Percentiles rank a stretch among this genome's conserved stretches.
These are phyloP conservation scores for Penicillium sp. DNA, from an alignment of 2,329 filamentous ascomycete species.

Conservation along the genomic window DNA sequence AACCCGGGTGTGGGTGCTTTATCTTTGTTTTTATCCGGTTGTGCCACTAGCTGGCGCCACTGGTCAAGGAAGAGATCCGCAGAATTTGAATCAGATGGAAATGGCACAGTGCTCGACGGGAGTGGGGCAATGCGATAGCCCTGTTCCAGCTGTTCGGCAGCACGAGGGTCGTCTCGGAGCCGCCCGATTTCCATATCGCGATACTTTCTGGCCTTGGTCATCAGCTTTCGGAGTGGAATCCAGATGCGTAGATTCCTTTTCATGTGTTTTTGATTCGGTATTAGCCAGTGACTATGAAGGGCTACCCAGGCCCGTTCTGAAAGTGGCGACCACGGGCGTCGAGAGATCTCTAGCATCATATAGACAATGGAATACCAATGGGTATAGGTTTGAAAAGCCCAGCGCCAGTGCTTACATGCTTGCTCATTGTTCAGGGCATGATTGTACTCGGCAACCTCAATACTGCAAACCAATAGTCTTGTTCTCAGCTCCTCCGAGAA, in stretches of 20 bases:
- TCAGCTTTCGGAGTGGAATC: constrained; percentile 35
- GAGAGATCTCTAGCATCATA: constrained; percentile 52
- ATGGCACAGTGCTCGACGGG: constrained; percentile 30
- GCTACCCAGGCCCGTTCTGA: constrained; percentile 50
- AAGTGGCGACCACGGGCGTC: constrained; percentile 47
- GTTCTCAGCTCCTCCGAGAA: constrained; percentile 37
- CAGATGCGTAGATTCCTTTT: constrained; percentile 35
- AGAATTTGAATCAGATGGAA: constrained; percentile 16
- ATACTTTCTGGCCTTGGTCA: constrained; percentile 30
- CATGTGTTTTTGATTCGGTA: constrained; percentile 30
- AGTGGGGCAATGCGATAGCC: constrained; percentile 5
- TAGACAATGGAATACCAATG: constrained; percentile 61
- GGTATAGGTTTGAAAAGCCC: constrained; percentile 59
- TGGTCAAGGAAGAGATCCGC: constrained; percentile 24
- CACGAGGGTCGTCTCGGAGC: constrained; percentile 27
- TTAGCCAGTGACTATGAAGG: constrained; percentile 45
- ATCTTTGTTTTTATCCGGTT: neutral
- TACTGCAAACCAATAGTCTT: constrained; percentile 38
- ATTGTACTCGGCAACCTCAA: constrained; percentile 50
- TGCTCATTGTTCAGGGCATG: constrained; percentile 53
- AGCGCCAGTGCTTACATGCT: constrained; percentile 53
- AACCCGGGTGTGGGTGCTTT: too few relatives aligned
- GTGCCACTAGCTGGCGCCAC: constrained; percentile 31
- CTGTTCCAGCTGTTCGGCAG: constrained; percentile 11
- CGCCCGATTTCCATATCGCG: constrained; percentile 33